phyloP scores from a whole-genome alignment of 2,329 filamentous ascomycete genomes.

The Penicillium sp. region DNA sequence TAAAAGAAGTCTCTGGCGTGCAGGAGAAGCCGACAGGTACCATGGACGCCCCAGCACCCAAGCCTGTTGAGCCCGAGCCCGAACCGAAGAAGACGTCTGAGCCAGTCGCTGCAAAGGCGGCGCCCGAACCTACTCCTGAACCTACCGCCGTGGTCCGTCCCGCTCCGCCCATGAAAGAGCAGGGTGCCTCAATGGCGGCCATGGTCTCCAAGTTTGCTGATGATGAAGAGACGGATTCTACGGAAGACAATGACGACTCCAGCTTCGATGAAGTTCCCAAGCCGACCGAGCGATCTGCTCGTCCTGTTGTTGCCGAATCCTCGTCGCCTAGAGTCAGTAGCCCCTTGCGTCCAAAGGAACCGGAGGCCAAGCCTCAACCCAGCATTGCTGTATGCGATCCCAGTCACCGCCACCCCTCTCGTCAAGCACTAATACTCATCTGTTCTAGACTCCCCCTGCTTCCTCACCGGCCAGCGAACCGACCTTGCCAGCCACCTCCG shows the following conservation, averaged over 20 bases:
- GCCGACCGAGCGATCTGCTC: slow-evolving; percentile 62
- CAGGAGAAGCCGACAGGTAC: slow-evolving; percentile 37
- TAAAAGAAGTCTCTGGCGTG: slow-evolving; percentile 65
- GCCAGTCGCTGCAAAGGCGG: slow-evolving; percentile 34
- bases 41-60: slow-evolving; percentile 48
- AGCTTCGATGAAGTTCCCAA: slow-evolving; percentile 85
- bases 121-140: slow-evolving; percentile 30
- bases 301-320: slow-evolving; percentile 23
- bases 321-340: slow-evolving; percentile 31
- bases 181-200: slow-evolving; percentile 79
- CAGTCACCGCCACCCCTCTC: background rate
- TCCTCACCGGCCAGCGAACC: slow-evolving; percentile 25
- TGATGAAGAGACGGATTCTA: slow-evolving; percentile 58
- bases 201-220: slow-evolving; percentile 87
- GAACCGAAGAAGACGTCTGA: slow-evolving; percentile 40
- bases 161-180: slow-evolving; percentile 72
- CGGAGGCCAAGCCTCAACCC: slow-evolving; percentile 23
- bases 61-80: slow-evolving; percentile 43
- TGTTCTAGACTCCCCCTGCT: slow-evolving; percentile 30
- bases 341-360: slow-evolving; percentile 32
- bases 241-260: slow-evolving; percentile 64
- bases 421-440: slow-evolving; percentile 5
- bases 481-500: slow-evolving; percentile 36
- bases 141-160: slow-evolving; percentile 45
- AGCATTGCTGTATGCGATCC: slow-evolving; percentile 23